phyloP scores from a whole-genome alignment of 441 rosid species.

The Pelargonium citronellum region DNA sequence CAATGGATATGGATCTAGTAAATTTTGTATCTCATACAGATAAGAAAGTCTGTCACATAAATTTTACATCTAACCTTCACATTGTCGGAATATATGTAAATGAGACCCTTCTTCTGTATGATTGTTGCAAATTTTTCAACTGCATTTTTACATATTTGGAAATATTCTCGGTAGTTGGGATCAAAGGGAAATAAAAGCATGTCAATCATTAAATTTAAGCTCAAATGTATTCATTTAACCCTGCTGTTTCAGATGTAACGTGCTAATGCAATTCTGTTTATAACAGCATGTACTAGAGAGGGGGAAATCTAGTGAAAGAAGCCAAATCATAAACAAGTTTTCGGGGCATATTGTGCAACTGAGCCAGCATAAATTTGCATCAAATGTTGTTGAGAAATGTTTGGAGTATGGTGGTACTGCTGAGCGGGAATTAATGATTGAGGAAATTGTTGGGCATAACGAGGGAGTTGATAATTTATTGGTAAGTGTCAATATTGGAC shows the following conservation, averaged over 20 bases:
- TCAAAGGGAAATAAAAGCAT: too few relatives aligned
- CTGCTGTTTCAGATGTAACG: neutral
- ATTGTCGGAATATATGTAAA: neutral
- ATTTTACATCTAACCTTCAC: neutral
- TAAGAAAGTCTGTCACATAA: too few relatives aligned
- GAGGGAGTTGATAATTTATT: constrained; percentile 29
- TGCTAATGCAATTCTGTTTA: constrained; percentile 4
- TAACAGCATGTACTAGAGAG: constrained; percentile 30
- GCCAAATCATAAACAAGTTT: constrained; percentile 24
- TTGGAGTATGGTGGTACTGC: constrained; percentile 24
- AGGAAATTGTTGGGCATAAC: constrained; percentile 22
- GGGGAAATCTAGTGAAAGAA: constrained; percentile 25
- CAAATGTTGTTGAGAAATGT: constrained; percentile 23
- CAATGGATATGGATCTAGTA: too few relatives aligned
- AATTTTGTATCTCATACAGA: too few relatives aligned
- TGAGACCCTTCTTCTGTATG: neutral
- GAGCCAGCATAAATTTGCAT: constrained; percentile 20
- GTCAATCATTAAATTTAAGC: too few relatives aligned
- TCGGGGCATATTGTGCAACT: constrained; percentile 26
- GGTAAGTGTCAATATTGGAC: constrained; percentile 16
- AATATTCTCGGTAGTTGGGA: neutral
- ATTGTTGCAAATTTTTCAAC: neutral
- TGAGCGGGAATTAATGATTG: constrained; percentile 23
- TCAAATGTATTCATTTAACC: neutral
- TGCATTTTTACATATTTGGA: neutral